Conservation (phyloP, 2,329 filamentous ascomycete genomes). For the Curvularia lunata region DNA sequence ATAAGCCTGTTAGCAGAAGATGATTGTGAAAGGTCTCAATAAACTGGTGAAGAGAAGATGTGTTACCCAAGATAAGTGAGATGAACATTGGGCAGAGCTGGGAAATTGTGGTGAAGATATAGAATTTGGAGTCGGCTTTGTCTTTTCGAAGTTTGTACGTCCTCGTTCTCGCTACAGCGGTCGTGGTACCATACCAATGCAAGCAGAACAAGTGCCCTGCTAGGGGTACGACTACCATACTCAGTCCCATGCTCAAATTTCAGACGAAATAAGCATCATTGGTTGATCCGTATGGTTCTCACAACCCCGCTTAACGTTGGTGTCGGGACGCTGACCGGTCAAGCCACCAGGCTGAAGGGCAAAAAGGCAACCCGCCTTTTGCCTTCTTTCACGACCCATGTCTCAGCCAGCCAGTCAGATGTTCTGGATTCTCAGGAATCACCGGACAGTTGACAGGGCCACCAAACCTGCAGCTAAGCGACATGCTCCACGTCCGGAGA, state of each 20-base stretch:
- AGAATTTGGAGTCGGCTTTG: conserved; percentile 15
- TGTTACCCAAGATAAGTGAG: neutral
- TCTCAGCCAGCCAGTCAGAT: conserved; percentile 5
- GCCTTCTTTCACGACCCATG: conserved; percentile 9
- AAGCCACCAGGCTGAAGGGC: conserved; percentile 23
- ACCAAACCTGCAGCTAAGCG: conserved; percentile 16
- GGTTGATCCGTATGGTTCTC: conserved; percentile 17
- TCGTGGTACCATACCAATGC: conserved; percentile 22
- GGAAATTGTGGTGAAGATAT: conserved; percentile 21
- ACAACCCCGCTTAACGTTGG: conserved; percentile 23
- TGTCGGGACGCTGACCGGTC: conserved; percentile 27
- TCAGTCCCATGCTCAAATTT: conserved; percentile 8
- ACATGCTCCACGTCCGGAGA: conserved; percentile 19
- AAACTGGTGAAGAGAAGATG: neutral
- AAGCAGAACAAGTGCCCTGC: conserved; percentile 18
- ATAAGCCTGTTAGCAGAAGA: neutral
- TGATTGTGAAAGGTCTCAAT: neutral
- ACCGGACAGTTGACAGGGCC: conserved; percentile 24
- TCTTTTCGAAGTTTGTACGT: conserved; percentile 9
- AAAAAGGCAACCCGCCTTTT: conserved; percentile 24
- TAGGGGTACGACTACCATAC: conserved; percentile 6
- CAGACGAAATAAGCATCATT: conserved; percentile 22
- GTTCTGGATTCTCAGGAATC: conserved; percentile 22
- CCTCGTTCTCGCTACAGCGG: conserved; percentile 10
- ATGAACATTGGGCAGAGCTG: conserved; percentile 20